These are phyloP conservation scores for Lactifluus hygrophoroides DNA, from an alignment of 768 basidiomycete genomes.

Conservation along the genomic window DNA sequence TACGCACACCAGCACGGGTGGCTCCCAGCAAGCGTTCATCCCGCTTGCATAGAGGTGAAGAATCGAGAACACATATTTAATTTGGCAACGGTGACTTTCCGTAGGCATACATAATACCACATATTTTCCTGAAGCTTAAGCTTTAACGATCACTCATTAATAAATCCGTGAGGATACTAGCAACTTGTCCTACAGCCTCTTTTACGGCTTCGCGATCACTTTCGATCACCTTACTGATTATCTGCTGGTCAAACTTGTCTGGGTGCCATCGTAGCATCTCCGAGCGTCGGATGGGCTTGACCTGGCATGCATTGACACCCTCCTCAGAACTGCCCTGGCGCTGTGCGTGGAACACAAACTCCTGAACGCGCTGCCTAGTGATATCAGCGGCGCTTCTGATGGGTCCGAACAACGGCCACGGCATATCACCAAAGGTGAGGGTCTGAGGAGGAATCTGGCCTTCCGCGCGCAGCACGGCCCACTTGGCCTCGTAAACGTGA, in stretches of 20 bases:
- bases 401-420: slow-evolving; percentile 36
- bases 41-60: too few species aligned
- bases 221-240: slow-evolving; percentile 30
- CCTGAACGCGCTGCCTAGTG: slow-evolving; percentile 27
- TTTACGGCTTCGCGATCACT: slow-evolving; percentile 28
- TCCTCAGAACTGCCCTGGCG: slow-evolving; percentile 26
- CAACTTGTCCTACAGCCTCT: slow-evolving; percentile 33
- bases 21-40: too few species aligned
- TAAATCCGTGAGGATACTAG: slow-evolving; percentile 35
- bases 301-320: slow-evolving; percentile 24
- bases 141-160: background rate
- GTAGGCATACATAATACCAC: background rate
- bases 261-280: slow-evolving; percentile 50
- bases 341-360: slow-evolving; percentile 35
- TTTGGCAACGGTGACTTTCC: background rate
- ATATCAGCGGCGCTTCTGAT: slow-evolving; percentile 27
- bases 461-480: slow-evolving; percentile 8
- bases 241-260: slow-evolving; percentile 39
- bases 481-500: slow-evolving; percentile 17
- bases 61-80: background rate
- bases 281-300: slow-evolving; percentile 32
- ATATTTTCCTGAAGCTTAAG: too few species aligned
- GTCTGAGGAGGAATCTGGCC: background rate
- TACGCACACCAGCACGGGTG: too few species aligned
- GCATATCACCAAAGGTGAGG: slow-evolving; percentile 30